Conservation (phyloP, 208 protist species). For the Crithidia sp. region DNA sequence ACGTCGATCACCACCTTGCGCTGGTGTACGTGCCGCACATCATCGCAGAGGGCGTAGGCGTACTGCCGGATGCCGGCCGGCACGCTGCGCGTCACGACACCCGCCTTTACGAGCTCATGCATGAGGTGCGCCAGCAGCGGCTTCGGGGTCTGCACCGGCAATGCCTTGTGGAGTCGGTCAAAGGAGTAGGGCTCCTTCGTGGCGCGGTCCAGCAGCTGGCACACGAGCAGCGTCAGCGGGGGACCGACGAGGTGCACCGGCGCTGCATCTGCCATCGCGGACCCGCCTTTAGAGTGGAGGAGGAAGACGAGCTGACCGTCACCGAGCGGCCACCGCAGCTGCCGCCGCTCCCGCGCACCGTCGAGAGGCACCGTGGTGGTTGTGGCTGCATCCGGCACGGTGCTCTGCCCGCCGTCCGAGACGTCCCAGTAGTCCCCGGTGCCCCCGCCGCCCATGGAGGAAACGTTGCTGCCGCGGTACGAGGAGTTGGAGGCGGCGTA, state of each 20-base stretch:
- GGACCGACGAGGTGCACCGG: constrained; percentile 47
- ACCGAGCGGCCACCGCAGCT: constrained; percentile 42
- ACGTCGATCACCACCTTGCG: constrained; percentile 57
- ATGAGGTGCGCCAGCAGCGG: constrained; percentile 57
- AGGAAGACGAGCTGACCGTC: constrained; percentile 46
- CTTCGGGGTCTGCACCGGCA: constrained; percentile 56
- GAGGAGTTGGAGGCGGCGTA: constrained; percentile 29
- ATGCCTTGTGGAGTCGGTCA: constrained; percentile 38
- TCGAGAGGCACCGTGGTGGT: constrained; percentile 21
- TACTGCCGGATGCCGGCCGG: constrained; percentile 30
- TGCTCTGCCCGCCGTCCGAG: constrained; percentile 31
- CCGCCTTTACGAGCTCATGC: constrained; percentile 49
- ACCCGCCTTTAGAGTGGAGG: constrained; percentile 28
- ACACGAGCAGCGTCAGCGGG: constrained; percentile 54
- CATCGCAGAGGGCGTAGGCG: constrained; percentile 44
- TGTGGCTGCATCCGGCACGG: constrained; percentile 14
- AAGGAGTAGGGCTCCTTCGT: constrained; percentile 34
- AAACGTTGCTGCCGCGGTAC: constrained; percentile 32
- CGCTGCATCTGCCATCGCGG: not conserved
- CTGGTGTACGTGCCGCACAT: constrained; percentile 34
- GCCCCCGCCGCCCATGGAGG: constrained; percentile 22
- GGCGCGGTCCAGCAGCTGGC: constrained; percentile 57
- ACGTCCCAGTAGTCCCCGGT: constrained; percentile 16
- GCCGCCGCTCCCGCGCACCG: constrained; percentile 29
- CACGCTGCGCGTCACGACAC: constrained; percentile 55